Base-by-base conservation (phyloP, 768 basidiomycete genomes). In the Kwoniella bestiolae region DNA sequence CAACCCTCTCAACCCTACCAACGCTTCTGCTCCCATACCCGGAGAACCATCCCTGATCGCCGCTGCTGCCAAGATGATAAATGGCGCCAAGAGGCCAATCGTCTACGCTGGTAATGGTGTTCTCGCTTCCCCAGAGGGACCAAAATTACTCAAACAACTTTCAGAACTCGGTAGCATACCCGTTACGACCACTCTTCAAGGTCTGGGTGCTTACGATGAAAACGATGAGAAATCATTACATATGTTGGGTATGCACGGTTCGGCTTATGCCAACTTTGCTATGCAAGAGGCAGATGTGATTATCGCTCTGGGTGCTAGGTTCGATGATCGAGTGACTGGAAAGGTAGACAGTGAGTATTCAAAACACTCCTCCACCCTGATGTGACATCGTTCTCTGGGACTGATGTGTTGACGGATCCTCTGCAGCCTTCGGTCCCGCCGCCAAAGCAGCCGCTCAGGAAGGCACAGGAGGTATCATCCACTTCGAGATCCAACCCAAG, bases 161-260 rank as follows among this genome's bases (percentile, higher is more conserved):
- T 84, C 89, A 5, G 87, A 91, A 74, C 83, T 88, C 60, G 95
- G 92, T 58, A 93, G 94, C 81, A 97, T 98, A 69, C 96, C 96
- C 60, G 94, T 98, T 49, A 95, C 92, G 66, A 98, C 96, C 21
- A 97, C 95, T 45, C 83, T 99, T 11, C 94, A 95, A 76, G 96
- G 95, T 61, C 88, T 99, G 49, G 96, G 96, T 67, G 89, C 91
- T 2, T 99, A 91, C 77, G 94, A 98, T 82, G 96, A 99, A 85
- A 87, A 85, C 57, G 86, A 92, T 81, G 87, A 89, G 35, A 87
- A 86, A 81, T 89, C 90, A 69, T 83, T 99, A 77, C 94, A 97
- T 81, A 98, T 98, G 95, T 87, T 99, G 60, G 95, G 95, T 63
- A 97, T 98, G 96, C 96, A 98, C 83, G 96, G 96, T 4, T 88